Conservation (phyloP, 257 asterid genomes). For the Eustoma russellianum region DNA sequence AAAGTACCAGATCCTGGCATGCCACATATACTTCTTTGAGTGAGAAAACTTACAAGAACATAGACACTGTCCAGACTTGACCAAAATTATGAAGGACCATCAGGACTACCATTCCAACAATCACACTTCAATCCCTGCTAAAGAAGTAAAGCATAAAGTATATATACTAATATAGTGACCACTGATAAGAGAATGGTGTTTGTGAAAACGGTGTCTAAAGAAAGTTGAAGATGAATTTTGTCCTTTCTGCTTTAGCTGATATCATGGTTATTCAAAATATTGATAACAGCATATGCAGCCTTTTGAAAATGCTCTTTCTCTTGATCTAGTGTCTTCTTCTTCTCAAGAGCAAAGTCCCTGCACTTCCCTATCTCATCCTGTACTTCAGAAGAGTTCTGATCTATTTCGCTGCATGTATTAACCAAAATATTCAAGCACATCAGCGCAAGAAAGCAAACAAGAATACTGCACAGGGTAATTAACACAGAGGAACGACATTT, state of each 20-base stretch:
- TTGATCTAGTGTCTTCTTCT: slow-evolving; percentile 56
- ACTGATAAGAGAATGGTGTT: no score
- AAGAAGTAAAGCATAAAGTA: no score
- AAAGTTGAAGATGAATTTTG: no score
- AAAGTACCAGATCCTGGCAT: neutral
- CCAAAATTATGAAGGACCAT: no score
- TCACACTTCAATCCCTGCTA: no score
- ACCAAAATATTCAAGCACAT: no score
- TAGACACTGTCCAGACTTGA: neutral
- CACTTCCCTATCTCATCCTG: slow-evolving; percentile 55
- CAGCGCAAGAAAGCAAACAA: no score
- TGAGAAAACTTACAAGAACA: neutral
- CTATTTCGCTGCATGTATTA: slow-evolving; percentile 53
- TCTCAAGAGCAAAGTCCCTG: slow-evolving; percentile 58
- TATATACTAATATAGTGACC: no score
- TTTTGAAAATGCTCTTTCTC: slow-evolving; percentile 66
- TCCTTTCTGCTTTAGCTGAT: slow-evolving; percentile 18
- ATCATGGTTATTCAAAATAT: slow-evolving; percentile 50
- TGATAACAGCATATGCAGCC: slow-evolving; percentile 73
- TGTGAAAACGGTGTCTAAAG: no score
- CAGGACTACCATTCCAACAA: no score
- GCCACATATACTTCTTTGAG: neutral
- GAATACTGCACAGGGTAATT: no score
- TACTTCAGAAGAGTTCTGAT: slow-evolving; percentile 55
- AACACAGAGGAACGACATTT: no score